Percentiles rank a stretch among this genome's conserved stretches.
These are phyloP conservation scores for Solanum chilense DNA, from an alignment of 257 asterid species.

Conservation along the genomic window DNA sequence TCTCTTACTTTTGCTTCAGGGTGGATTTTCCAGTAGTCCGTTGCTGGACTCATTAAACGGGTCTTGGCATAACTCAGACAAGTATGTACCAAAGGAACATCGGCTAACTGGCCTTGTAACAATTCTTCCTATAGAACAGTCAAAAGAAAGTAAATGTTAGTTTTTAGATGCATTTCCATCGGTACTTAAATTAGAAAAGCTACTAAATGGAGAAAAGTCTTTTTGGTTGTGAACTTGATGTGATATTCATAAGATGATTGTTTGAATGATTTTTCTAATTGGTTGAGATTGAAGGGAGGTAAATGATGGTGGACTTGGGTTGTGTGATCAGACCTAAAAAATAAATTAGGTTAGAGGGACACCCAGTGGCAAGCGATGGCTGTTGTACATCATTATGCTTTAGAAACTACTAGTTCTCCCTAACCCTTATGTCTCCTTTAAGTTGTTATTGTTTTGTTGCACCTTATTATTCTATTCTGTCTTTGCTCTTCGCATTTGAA, in stretches of 20 bases:
- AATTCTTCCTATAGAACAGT: not conserved
- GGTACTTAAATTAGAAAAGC: not conserved
- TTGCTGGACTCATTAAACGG: constrained; percentile 54
- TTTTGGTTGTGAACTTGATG: not conserved
- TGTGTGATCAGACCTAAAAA: not conserved
- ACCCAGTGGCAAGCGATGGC: not conserved
- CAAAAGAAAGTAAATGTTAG: not conserved
- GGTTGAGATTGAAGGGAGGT: not conserved
- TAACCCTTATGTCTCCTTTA: no score
- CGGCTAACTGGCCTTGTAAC: not conserved
- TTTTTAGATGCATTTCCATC: not conserved
- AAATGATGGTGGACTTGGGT: not conserved
- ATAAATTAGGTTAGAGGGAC: not conserved
- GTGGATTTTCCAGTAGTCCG: constrained; percentile 61
- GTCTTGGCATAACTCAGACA: constrained; percentile 42
- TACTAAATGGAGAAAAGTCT: not conserved
- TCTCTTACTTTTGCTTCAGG: constrained; percentile 24
- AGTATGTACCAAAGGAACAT: constrained; percentile 23
- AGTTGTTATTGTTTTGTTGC: no score
- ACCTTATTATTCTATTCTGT: no score
- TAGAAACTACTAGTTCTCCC: not conserved
- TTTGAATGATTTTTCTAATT: not conserved
- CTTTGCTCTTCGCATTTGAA: no score
- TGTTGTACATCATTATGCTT: not conserved
- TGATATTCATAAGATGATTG: not conserved